A percentile compares a stretch with the other conserved stretches of the same genome.
Evolutionary conservation across 2,329 filamentous ascomycete genomes (phyloP).

Genomic region (Colletotrichum tropicale): DNA sequence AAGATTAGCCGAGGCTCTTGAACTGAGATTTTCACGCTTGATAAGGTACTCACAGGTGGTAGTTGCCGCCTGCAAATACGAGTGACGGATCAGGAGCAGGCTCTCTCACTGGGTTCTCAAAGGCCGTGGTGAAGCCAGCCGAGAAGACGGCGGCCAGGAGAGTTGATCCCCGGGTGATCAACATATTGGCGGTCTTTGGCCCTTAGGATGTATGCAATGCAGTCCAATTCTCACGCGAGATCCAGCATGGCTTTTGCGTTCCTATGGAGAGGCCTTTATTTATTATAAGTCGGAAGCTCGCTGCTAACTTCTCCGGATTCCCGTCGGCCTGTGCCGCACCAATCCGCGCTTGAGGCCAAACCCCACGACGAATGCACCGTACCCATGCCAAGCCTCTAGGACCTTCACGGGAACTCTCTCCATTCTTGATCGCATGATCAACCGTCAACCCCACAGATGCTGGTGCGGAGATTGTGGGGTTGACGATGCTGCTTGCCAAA

Average conservation of each 20-base stretch:
- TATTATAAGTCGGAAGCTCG: neutral
- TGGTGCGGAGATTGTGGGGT: neutral
- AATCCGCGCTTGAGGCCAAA: neutral
- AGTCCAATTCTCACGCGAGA: neutral
- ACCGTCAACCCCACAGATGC: neutral
- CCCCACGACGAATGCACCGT: neutral
- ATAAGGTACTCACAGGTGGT: neutral
- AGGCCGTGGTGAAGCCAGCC: neutral
- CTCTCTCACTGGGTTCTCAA: neutral
- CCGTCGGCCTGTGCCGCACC: neutral
- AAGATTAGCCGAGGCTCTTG: neutral
- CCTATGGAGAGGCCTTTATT: neutral
- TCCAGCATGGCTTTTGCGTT: neutral
- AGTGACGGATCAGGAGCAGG: neutral
- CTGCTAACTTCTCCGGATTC: neutral
- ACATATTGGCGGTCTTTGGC: neutral
- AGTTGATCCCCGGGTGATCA: neutral
- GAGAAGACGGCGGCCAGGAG: neutral
- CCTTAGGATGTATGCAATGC: fast-evolving
- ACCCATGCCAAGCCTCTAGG: neutral
- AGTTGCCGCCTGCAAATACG: neutral
- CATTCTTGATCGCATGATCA: neutral
- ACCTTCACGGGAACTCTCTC: neutral
- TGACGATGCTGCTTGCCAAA: neutral
- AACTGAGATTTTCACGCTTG: neutral